Evolutionary conservation across 192 early-diverging fungal species (phyloP), one percentile per base, ranked within the genome.

Genomic region (Gryganskiella cystojenkinii): DNA sequence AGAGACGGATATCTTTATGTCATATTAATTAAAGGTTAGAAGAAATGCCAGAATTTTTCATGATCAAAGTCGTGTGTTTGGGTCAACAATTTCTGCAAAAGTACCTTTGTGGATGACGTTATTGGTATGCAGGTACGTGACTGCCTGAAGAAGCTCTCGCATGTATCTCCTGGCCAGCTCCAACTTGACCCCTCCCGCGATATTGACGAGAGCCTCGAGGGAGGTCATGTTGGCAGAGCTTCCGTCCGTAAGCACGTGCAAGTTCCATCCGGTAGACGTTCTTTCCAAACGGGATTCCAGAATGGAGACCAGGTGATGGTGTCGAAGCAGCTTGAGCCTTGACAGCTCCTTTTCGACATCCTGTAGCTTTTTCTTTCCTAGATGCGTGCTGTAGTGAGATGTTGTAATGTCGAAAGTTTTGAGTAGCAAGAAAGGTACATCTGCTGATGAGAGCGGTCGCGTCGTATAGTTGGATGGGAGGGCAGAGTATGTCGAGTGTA

Each of bases 41-140:
- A 40, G 37, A 40, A 40, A 11, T 7, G 17, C 13, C 22, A 37
- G 43, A 19, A 11, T 4, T 17, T 10, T 31, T 46, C 3, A 13
- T 30, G 5, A 46, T 31, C 42, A 52, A 14, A 3, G 40, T 61
- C 17, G 27, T 25, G 8, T 5, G 19, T 40, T 19, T 11, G 3
- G 7, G n/a, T 33, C 6, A 43, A 15, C 13, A 83, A 63, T 15
- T 81, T 64, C 46, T 73, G 3, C 54, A 60, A 66, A 59, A 7
- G 83, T 62, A 85, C 83, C 82, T 73, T 88, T 88, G 71, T 91
- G 90, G 13, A 90, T 81, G 62, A 92, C 87, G 17, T 89, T 90
- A 11, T 87, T 89, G 1, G 85, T 54, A 47, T 94, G 92, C 30
- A 94, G 59, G 62, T 87, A 83, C 17, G 87, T 82, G 9, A 94